A percentile compares a stretch with the other conserved stretches of the same genome.
phyloP scores from a whole-genome alignment of 768 basidiomycete genomes.

The Suillus weaverae region DNA sequence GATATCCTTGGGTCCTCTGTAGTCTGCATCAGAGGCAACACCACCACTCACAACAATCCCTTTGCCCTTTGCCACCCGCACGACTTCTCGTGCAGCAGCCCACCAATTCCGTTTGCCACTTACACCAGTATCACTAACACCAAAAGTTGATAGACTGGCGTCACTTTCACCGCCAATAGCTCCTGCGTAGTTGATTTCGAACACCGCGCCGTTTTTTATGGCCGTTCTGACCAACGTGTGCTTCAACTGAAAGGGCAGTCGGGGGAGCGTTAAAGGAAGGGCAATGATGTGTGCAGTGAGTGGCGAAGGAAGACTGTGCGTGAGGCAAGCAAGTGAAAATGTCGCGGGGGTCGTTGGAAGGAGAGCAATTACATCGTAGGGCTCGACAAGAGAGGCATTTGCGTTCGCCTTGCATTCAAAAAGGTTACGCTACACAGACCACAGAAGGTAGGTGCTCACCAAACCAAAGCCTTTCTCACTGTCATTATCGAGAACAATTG shows the following conservation, averaged over 20 bases:
- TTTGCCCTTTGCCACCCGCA: slow-evolving; percentile 79
- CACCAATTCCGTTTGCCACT: slow-evolving; percentile 80
- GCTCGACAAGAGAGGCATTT: slow-evolving; percentile 58
- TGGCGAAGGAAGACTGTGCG: slow-evolving; percentile 72
- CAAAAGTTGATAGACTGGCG: slow-evolving; percentile 41
- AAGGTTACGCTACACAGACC: neutral
- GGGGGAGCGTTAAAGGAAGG: slow-evolving; percentile 73
- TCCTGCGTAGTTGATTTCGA: slow-evolving; percentile 79
- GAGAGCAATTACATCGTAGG: slow-evolving; percentile 79
- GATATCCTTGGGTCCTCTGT: slow-evolving; percentile 72
- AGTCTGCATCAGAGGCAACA: slow-evolving; percentile 55
- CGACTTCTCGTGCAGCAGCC: slow-evolving; percentile 74
- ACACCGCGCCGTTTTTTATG: slow-evolving; percentile 77
- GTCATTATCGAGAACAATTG: slow-evolving; percentile 77
- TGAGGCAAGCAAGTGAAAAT: slow-evolving; percentile 79
- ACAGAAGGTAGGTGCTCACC: slow-evolving; percentile 40
- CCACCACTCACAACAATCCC: slow-evolving; percentile 74
- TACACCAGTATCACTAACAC: slow-evolving; percentile 52
- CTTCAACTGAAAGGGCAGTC: slow-evolving; percentile 79
- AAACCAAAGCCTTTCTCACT: slow-evolving; percentile 86
- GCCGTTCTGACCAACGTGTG: slow-evolving; percentile 83
- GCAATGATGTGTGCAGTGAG: slow-evolving; percentile 81
- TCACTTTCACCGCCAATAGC: slow-evolving; percentile 67
- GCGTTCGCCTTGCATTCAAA: slow-evolving; percentile 58
- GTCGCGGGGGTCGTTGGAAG: slow-evolving; percentile 69